These are phyloP conservation scores for Dipteronia dyeriana DNA, from an alignment of 345 rosid genomes.

Conservation along the genomic window DNA sequence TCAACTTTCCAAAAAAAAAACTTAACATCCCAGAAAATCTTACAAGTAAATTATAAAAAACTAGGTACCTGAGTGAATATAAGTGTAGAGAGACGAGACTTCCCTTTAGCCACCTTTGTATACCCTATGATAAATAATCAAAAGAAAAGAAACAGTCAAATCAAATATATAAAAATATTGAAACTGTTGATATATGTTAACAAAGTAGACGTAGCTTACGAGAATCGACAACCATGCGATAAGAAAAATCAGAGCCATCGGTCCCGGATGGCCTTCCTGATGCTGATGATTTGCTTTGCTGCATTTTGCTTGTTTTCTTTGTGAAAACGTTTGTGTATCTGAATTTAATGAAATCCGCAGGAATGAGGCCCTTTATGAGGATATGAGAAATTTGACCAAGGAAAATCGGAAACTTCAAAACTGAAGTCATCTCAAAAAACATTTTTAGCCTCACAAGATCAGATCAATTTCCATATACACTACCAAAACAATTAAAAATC, in stretches of 20 bases:
- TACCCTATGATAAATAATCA: constrained; percentile 39
- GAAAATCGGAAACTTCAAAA: too few relatives aligned
- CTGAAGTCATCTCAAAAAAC: too few relatives aligned
- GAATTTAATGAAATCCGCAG: too few relatives aligned
- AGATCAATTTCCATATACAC: too few relatives aligned
- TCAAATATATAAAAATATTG: neutral
- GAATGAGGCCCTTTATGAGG: too few relatives aligned
- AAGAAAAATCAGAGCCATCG: constrained; percentile 86
- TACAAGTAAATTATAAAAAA: neutral
- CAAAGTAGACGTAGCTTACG: constrained; percentile 46
- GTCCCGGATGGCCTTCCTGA: constrained; percentile 66
- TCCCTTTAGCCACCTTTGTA: constrained; percentile 53
- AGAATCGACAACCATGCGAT: constrained; percentile 87
- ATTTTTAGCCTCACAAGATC: too few relatives aligned
- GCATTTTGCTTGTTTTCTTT: constrained; percentile 10
- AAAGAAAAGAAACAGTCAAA: neutral
- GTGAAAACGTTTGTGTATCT: too few relatives aligned
- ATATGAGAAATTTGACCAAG: too few relatives aligned
- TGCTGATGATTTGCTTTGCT: constrained; percentile 17
- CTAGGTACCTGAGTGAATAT: constrained; percentile 43
- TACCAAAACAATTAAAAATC: too few relatives aligned
- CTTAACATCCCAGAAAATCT: neutral
- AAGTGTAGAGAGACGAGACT: constrained; percentile 38
- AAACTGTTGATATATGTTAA: neutral
- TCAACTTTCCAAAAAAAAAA: neutral